A percentile compares a stretch with the other conserved stretches of the same genome.
These are phyloP conservation scores for Colletotrichum sp. DNA, from an alignment of 2,329 filamentous ascomycete genomes.

Conservation along the genomic window DNA sequence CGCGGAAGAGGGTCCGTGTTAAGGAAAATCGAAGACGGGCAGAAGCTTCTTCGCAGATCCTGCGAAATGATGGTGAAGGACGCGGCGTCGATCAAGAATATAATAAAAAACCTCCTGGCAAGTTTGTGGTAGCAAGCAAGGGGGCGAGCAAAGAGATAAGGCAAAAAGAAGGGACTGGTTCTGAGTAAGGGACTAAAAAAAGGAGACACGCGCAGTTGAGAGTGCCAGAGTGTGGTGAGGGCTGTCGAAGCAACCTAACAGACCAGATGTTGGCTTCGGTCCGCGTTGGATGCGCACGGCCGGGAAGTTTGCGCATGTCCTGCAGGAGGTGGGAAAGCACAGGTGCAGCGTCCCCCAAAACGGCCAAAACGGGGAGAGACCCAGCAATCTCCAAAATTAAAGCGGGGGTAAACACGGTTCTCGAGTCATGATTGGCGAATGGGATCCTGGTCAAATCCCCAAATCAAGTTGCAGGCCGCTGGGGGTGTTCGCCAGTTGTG, in stretches of 20 bases:
- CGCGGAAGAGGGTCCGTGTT: constrained; percentile 6
- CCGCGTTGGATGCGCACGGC: constrained; percentile 11
- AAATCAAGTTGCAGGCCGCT: background rate
- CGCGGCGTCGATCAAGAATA: background rate
- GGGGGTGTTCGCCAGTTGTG: background rate
- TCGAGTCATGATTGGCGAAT: background rate
- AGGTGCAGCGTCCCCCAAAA: background rate
- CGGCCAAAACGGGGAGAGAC: background rate
- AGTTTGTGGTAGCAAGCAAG: background rate
- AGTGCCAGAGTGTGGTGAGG: background rate
- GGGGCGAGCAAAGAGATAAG: background rate
- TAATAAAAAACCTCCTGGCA: constrained; percentile 9
- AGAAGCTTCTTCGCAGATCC: constrained; percentile 9
- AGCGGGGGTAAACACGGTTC: background rate
- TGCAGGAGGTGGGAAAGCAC: constrained; percentile 15
- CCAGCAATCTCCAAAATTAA: background rate
- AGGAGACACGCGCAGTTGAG: background rate
- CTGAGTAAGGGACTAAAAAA: background rate
- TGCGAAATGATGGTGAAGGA: background rate
- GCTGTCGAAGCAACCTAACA: constrained; percentile 10
- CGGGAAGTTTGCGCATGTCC: constrained; percentile 18
- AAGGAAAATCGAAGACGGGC: constrained; percentile 1
- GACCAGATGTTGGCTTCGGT: constrained; percentile 14
- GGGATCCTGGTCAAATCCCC: background rate
- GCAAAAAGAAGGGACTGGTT: background rate